A percentile compares a stretch with the other conserved stretches of the same genome.
phyloP scores from a whole-genome alignment of 2,329 filamentous ascomycete genomes.

The Rutstroemia sp. region DNA sequence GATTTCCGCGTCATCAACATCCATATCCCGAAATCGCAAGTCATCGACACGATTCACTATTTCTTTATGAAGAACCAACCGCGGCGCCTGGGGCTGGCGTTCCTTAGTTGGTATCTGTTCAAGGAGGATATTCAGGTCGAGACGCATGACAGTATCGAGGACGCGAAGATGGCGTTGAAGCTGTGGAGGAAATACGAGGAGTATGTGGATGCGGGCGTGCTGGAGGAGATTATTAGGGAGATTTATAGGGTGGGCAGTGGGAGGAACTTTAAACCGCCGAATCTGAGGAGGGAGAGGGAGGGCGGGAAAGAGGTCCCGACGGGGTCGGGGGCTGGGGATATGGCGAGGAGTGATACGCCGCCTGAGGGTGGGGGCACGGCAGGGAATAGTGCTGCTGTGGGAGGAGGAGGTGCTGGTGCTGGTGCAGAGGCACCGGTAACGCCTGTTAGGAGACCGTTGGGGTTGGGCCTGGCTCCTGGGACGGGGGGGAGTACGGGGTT shows the following conservation, averaged over 20 bases:
- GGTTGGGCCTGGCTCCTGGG: not conserved
- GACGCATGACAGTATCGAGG: slow-evolving; percentile 92
- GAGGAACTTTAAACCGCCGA: slow-evolving; percentile 50
- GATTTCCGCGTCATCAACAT: slow-evolving; percentile 99
- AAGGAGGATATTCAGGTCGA: slow-evolving; percentile 91
- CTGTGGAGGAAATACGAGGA: slow-evolving; percentile 86
- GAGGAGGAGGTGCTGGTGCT: not conserved
- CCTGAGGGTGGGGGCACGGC: slow-evolving; percentile 29
- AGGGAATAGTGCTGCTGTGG: not conserved
- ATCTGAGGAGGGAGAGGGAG: slow-evolving; percentile 35
- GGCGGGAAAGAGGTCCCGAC: slow-evolving; percentile 26
- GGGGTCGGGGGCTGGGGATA: slow-evolving; percentile 31
- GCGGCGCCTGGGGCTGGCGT: slow-evolving; percentile 84
- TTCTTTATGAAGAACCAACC: slow-evolving; percentile 77
- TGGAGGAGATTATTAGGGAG: slow-evolving; percentile 77
- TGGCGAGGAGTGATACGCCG: slow-evolving; percentile 46
- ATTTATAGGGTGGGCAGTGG: slow-evolving; percentile 65
- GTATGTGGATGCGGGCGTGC: slow-evolving; percentile 74
- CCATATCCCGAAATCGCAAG: slow-evolving; percentile 80
- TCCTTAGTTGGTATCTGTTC: slow-evolving; percentile 83
- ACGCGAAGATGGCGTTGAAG: slow-evolving; percentile 83
- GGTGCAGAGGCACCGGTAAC: slow-evolving; percentile 2
- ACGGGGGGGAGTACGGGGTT: not conserved
- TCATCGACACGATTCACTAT: slow-evolving; percentile 88
- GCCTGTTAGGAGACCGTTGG: slow-evolving; percentile 4